Base-by-base conservation (phyloP, 2,329 filamentous ascomycete species). In the Neurospora crassa region DNA sequence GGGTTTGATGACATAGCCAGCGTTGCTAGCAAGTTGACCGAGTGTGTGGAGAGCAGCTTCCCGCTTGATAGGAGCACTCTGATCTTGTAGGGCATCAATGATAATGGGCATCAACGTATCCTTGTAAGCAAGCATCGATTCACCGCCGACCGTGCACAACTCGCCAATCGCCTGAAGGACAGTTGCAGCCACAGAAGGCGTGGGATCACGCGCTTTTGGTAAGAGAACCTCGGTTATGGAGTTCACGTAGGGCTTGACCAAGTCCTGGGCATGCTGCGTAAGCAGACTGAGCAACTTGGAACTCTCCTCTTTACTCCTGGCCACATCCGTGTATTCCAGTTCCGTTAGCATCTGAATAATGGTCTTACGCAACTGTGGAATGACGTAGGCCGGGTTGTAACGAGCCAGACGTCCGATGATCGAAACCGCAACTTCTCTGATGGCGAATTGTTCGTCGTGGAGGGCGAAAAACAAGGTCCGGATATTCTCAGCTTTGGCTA, bases 401-500 rank as follows among this genome's bases (percentile, higher is more conserved):
- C 89, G 88, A 0, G 96, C 96, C 71, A 99, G 84, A 14, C 96
- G 93, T 41, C 96, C 96, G 77, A 99, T 97, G 75, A 99, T 97
- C 20, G 93, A 91, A 77, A 99, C 97, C 10, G 96, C 92, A 40
- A 96, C 95, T 82, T 99, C 94, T 76, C 96, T 88, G 72, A 98
- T 97, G 2, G 90, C 86, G 75, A 98, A 99, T 1, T 94, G 88
- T 78, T 98, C 95, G 77, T 99, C 96, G 75, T 99, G 97, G 18
- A 99, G 87, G 0, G 96, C 95, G 72, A 98, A 91, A 81, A 99
- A 98, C 0, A 99, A 83, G 16, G 94, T 97, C 24, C 96, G 90
- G 68, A 99, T 96, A 78, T 99, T 99, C 80, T 99, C 95, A 0
- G 96, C 94, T 80, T 97, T 97, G 59, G 94, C 94, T n/a, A 99